phyloP scores from a whole-genome alignment of 768 basidiomycete genomes.

The Lentinula guzmanii region DNA sequence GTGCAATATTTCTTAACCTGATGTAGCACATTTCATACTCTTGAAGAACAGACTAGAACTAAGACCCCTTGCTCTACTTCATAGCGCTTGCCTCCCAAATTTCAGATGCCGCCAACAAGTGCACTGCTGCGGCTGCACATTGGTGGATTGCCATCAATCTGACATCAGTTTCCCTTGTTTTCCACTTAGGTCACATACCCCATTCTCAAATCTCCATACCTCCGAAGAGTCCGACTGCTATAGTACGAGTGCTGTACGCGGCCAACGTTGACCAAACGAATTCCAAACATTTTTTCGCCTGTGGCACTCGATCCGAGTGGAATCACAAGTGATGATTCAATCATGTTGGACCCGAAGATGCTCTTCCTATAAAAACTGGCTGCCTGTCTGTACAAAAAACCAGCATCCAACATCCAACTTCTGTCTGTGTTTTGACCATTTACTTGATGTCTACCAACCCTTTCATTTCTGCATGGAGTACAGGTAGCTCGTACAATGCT shows the following conservation, averaged over 20 bases:
- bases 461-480: not conserved
- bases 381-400: not conserved
- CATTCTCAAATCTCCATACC: not conserved
- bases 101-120: not conserved
- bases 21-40: too few species aligned
- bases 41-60: too few species aligned
- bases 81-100: too few species aligned
- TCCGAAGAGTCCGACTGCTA: not conserved
- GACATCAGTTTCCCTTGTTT: not conserved
- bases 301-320: not conserved
- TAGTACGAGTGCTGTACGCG: not conserved
- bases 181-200: not conserved
- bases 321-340: not conserved
- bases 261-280: not conserved
- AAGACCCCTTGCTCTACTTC: too few species aligned
- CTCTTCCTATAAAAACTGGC: not conserved
- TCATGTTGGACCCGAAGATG: not conserved
- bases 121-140: not conserved
- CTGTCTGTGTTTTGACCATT: not conserved
- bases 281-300: not conserved
- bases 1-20: too few species aligned
- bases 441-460: not conserved
- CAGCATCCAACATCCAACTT: not conserved
- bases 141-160: not conserved
- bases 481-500: not conserved